A percentile compares a stretch with the other conserved stretches of the same genome.
Evolutionary conservation across 352 stramenopile genomes (phyloP).

Genomic region (Globisporangium orthogonon): DNA sequence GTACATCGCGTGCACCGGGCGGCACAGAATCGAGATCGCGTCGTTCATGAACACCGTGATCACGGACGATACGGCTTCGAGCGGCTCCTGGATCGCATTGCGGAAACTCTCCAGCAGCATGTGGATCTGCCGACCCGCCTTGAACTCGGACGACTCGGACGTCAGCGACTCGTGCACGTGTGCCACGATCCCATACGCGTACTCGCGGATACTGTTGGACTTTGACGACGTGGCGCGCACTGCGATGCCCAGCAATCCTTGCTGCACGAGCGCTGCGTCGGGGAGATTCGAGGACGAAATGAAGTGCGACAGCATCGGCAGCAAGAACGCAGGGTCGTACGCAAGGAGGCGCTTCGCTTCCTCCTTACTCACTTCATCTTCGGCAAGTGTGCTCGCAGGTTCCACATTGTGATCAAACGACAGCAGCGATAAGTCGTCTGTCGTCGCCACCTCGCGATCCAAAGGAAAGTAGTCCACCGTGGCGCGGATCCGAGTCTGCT

Average conservation of each 20-base stretch:
- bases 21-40: conserved; percentile 54
- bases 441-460: conserved; percentile 28
- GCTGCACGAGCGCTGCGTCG: conserved; percentile 51
- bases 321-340: conserved; percentile 73
- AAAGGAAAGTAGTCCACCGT: conserved; percentile 71
- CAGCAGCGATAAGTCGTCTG: conserved; percentile 24
- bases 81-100: conserved; percentile 39
- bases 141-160: conserved; percentile 56
- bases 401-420: conserved; percentile 9
- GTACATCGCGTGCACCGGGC: conserved; percentile 69
- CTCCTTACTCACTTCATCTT: conserved; percentile 6
- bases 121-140: conserved; percentile 68
- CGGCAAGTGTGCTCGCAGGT: neutral
- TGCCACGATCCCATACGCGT: conserved; percentile 69
- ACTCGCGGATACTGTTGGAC: conserved; percentile 40
- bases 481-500: conserved; percentile 48
- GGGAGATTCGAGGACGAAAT: conserved; percentile 64
- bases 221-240: conserved; percentile 71
- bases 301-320: conserved; percentile 73
- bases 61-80: conserved; percentile 58
- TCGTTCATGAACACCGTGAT: conserved; percentile 85
- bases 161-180: conserved; percentile 69
- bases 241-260: conserved; percentile 61
- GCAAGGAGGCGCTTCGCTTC: conserved; percentile 6
- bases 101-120: conserved; percentile 77